Evolutionary conservation across 2,329 filamentous ascomycete species (phyloP).

Genomic region (Fusarium sp.): DNA sequence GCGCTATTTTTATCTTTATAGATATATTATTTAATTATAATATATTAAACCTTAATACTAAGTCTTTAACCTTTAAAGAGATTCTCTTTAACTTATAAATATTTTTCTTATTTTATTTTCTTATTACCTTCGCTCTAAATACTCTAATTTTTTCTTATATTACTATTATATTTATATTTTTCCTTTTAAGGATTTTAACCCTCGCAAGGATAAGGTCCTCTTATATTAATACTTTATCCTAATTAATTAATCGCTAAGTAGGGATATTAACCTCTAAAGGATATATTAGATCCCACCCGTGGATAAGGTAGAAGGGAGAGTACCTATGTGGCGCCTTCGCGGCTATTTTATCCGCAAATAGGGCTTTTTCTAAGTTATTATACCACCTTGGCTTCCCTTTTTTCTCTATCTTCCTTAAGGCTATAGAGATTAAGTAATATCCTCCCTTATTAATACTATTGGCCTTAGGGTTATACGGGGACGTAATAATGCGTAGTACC

Average conservation of each 20-base stretch:
- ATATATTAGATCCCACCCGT: not conserved
- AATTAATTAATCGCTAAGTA: not conserved
- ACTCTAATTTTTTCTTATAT: not conserved
- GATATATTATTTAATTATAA: not conserved
- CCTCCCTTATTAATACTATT: not conserved
- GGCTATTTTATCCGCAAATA: not conserved
- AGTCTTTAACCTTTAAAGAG: not conserved
- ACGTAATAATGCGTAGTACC: not conserved
- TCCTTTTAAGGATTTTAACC: not conserved
- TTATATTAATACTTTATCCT: not conserved
- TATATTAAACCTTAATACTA: not conserved
- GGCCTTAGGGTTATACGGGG: not conserved
- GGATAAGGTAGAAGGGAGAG: not conserved
- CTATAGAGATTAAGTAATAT: not conserved
- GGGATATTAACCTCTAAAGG: rapidly evolving
- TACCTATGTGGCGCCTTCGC: not conserved
- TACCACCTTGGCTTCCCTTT: not conserved
- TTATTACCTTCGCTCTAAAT: not conserved
- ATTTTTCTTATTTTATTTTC: not conserved
- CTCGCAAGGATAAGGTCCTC: not conserved
- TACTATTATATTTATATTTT: not conserved
- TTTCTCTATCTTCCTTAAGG: not conserved
- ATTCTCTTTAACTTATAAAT: not conserved
- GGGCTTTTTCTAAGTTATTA: not conserved
- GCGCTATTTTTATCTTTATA: not conserved